Base-by-base conservation (phyloP, 116 monocot genomes). In the Zostera marina region DNA sequence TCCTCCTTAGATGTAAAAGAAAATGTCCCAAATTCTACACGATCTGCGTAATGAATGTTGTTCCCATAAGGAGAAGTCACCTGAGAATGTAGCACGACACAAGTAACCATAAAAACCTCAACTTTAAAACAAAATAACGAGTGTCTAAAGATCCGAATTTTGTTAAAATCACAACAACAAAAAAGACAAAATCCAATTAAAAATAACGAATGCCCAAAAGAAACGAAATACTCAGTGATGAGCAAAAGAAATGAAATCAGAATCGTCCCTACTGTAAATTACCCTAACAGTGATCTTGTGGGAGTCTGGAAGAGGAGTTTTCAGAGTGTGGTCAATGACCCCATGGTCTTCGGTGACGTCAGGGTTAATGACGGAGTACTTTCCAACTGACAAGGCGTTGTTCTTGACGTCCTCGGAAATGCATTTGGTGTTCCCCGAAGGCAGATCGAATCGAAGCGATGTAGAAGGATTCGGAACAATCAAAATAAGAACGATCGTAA, bases 391-490 rank as follows among this genome's bases (percentile, higher is more conserved):
- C 89, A 96, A 77, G 80, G 89, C 75, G 69, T 80, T 70, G 56
- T 78, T 17, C 69, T 89, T 85, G 77, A 96, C 78, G 69, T 96
- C 96, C 69, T 96, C 96, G 58, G 85, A 76, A 65, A 96, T 83
- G 74, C 96, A 96, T 76, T 89, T 96, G 41, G 89, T 89, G 65
- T 80, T 73, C 7, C 77, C 94, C 43, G 89, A 85, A 41, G 77
- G 80, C 53, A 96, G 71, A 3, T 96, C 96, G 65, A 96, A 96
- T 1, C 89, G 79, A 56, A 96, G 85, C 13, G 76, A 62, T 11
- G 42, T 11, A 11, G 68, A 52, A 13, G 73, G 74, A 6, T 64
- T 9, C 9, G 52, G 60, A 7, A 19, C 26, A 21, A 66, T 26
- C 42, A 52, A 15, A n/a, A 68, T 47, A 0, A 59, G 59, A 51